These are phyloP conservation scores for Saussurea involucrata DNA, from an alignment of 129 eudicot species.

Conservation along the genomic window DNA sequence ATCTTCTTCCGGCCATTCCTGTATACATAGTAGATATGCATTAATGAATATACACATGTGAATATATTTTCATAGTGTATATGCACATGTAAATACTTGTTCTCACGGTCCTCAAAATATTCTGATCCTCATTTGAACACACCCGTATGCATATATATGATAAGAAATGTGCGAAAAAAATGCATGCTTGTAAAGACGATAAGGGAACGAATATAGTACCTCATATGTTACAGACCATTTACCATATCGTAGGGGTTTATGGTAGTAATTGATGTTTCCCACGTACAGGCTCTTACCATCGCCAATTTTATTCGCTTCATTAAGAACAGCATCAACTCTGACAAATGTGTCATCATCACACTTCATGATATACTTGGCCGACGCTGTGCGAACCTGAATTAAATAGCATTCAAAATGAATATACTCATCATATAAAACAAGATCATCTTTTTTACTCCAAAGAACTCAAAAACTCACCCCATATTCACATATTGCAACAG, in stretches of 20 bases:
- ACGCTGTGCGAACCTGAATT: slow-evolving; percentile 59
- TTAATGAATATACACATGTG: not conserved
- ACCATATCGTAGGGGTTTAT: slow-evolving; percentile 73
- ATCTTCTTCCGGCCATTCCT: slow-evolving; percentile 95
- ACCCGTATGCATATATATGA: not conserved
- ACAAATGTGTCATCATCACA: slow-evolving; percentile 97
- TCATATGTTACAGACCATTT: slow-evolving; percentile 86
- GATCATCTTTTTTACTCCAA: not conserved
- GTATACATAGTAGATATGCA: not conserved
- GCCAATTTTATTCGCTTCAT: slow-evolving; percentile 51
- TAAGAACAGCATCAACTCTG: slow-evolving; percentile 55
- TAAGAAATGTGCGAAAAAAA: not conserved
- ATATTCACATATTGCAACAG: slow-evolving; percentile 83
- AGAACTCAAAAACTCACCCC: slow-evolving; percentile 57
- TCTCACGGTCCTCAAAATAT: not conserved
- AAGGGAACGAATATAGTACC: slow-evolving; percentile 30
- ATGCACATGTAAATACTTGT: not conserved
- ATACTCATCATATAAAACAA: not conserved
- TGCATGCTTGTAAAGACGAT: not conserved
- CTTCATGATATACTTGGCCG: slow-evolving; percentile 85
- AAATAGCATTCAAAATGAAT: not conserved
- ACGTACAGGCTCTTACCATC: slow-evolving; percentile 59
- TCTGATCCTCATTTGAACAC: not conserved
- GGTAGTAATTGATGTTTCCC: slow-evolving; percentile 83
- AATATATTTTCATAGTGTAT: not conserved